Evolutionary conservation across 805 yeast species (phyloP).

Genomic region (Pichia heedii): DNA sequence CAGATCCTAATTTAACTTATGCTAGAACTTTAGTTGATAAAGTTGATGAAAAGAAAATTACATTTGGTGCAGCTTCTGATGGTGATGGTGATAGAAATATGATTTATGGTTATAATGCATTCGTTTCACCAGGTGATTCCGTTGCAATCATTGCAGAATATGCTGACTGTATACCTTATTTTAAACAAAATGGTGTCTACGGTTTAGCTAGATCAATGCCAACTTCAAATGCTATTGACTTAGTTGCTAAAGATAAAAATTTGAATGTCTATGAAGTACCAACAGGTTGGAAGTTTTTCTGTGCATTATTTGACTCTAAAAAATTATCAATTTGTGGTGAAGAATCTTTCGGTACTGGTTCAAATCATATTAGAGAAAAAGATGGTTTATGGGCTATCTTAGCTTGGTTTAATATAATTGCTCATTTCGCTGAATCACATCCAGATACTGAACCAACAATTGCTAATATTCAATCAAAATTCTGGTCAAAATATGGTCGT

Average conservation of each 20-base stretch:
- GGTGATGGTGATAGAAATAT: constrained; percentile 99
- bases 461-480: constrained; percentile 67
- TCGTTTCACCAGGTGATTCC: constrained; percentile 97
- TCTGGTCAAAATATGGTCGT: constrained; percentile 91
- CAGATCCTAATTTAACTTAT: constrained; percentile 95
- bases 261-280: constrained; percentile 87
- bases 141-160: constrained; percentile 96
- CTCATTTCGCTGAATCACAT: constrained; percentile 57
- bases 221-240: constrained; percentile 87
- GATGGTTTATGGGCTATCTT: constrained; percentile 97
- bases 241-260: constrained; percentile 74
- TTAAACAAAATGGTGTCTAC: constrained; percentile 71
- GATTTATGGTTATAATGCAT: constrained; percentile 93
- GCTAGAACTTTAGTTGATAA: constrained; percentile 78
- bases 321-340: constrained; percentile 96
- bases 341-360: constrained; percentile 97
- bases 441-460: constrained; percentile 49
- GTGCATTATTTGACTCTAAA: constrained; percentile 88
- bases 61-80: constrained; percentile 98
- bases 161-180: constrained; percentile 85
- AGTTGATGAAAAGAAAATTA: constrained; percentile 75
- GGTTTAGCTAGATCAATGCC: constrained; percentile 98
- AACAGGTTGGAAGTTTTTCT: constrained; percentile 98
- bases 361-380: constrained; percentile 93
- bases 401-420: constrained; percentile 95